Conservation (phyloP, 257 asterid genomes). For the Gentiana straminea region DNA sequence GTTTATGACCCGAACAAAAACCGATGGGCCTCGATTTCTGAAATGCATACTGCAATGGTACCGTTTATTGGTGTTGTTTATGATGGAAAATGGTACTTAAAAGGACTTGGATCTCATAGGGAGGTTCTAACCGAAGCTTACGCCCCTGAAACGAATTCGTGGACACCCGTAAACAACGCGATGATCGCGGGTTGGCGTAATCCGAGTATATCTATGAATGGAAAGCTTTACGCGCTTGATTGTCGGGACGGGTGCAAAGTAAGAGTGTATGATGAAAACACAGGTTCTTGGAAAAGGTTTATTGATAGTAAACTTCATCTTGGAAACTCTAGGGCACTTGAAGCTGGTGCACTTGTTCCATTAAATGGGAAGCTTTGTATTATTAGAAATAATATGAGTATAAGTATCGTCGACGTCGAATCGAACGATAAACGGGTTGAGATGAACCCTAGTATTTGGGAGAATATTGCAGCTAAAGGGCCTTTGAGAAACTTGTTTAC, state of each 20-base stretch:
- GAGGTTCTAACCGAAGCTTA: constrained; percentile 31
- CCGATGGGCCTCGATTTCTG: constrained; percentile 37
- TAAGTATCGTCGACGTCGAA: constrained; percentile 33
- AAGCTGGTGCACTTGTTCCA: constrained; percentile 38
- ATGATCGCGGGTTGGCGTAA: constrained; percentile 38
- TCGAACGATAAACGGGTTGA: constrained; percentile 32
- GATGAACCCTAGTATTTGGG: constrained; percentile 41
- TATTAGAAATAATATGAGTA: constrained; percentile 40
- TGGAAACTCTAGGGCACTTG: constrained; percentile 33
- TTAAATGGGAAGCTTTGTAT: constrained; percentile 39
- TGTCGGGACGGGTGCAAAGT: constrained; percentile 33
- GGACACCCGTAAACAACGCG: constrained; percentile 24
- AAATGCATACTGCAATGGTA: constrained; percentile 47
- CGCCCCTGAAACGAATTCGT: constrained; percentile 21
- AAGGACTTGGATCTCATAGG: constrained; percentile 33
- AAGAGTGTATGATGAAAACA: constrained; percentile 28
- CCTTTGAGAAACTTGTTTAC: constrained; percentile 31
- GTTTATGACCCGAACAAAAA: constrained; percentile 37
- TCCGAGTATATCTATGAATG: constrained; percentile 32
- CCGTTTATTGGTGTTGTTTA: constrained; percentile 41
- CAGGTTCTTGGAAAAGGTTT: constrained; percentile 27
- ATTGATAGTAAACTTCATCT: constrained; percentile 41
- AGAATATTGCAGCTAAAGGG: constrained; percentile 36
- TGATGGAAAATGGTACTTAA: constrained; percentile 32
- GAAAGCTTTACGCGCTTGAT: constrained; percentile 32